Evolutionary conservation across 192 early-diverging fungal genomes (phyloP).

Genomic region (Radiomyces spectabilis): DNA sequence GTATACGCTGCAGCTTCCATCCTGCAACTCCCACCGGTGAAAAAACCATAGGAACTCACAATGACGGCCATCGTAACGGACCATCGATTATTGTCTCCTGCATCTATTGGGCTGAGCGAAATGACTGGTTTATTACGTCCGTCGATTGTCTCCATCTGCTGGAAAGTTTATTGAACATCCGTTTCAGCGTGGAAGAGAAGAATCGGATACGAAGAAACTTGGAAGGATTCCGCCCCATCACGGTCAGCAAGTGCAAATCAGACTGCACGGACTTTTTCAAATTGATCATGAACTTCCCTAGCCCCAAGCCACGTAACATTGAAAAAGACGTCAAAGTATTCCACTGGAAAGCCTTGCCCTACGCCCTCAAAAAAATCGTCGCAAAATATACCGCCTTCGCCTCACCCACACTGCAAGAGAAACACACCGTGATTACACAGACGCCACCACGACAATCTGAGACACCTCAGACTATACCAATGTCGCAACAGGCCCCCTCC

Average conservation of each 20-base stretch:
- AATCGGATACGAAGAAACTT: conserved; percentile 80
- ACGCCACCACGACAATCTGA: too few species aligned
- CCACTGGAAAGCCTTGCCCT: conserved; percentile 59
- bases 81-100: conserved; percentile 68
- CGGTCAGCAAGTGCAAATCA: conserved; percentile 62
- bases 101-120: conserved; percentile 67
- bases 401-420: too few species aligned
- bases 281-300: conserved; percentile 71
- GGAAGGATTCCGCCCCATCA: conserved; percentile 69
- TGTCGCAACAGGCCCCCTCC: too few species aligned
- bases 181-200: conserved; percentile 73
- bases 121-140: conserved; percentile 70
- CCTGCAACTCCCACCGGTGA: conserved; percentile 50
- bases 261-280: conserved; percentile 69
- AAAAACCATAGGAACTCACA: conserved; percentile 43
- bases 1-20: conserved; percentile 61
- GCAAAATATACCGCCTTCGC: conserved; percentile 43
- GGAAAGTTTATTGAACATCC: conserved; percentile 59
- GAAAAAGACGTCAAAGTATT: conserved; percentile 84
- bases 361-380: conserved; percentile 70
- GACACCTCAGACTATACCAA: too few species aligned
- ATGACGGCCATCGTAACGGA: conserved; percentile 44
- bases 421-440: too few species aligned
- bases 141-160: conserved; percentile 69
- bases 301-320: conserved; percentile 76